Evolutionary conservation across 805 yeast species (phyloP).

Genomic region (Saccharomycopsis guyanensis): DNA sequence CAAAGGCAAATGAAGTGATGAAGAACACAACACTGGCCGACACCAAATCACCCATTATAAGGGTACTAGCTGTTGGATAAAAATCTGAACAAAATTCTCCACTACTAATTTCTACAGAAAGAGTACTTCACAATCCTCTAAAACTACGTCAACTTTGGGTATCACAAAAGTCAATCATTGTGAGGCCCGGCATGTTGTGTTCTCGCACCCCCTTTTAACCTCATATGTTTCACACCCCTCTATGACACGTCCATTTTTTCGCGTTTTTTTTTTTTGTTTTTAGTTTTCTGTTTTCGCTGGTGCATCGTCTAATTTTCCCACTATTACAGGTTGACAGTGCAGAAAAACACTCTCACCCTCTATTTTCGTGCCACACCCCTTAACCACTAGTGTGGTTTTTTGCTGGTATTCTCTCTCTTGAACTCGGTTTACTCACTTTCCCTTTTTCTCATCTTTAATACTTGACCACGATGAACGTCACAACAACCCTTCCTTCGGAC

Average conservation of each 20-base stretch:
- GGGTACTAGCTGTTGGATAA: too few species aligned
- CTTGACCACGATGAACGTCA: not conserved
- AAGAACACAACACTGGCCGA: conserved; percentile 10
- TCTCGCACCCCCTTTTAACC: not conserved
- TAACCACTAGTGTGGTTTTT: not conserved
- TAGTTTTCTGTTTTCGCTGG: not conserved
- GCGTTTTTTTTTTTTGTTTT: not conserved
- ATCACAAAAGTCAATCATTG: too few species aligned
- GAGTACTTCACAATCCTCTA: too few species aligned
- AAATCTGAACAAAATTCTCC: too few species aligned
- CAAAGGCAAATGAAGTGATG: conserved; percentile 10
- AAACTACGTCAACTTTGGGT: too few species aligned
- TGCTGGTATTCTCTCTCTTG: not conserved
- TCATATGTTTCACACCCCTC: not conserved
- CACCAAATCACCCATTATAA: conserved; percentile 1
- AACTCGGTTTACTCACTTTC: not conserved
- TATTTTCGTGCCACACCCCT: not conserved
- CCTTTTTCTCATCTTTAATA: not conserved
- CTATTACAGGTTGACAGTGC: not conserved
- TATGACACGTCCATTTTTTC: conserved; percentile 2
- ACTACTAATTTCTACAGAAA: too few species aligned
- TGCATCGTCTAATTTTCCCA: conserved; percentile 1
- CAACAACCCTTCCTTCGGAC: not conserved
- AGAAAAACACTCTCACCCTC: not conserved
- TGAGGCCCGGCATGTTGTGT: not conserved